phyloP scores from a whole-genome alignment of 495 filamentous ascomycete species.

The Neurospora pannonica region DNA sequence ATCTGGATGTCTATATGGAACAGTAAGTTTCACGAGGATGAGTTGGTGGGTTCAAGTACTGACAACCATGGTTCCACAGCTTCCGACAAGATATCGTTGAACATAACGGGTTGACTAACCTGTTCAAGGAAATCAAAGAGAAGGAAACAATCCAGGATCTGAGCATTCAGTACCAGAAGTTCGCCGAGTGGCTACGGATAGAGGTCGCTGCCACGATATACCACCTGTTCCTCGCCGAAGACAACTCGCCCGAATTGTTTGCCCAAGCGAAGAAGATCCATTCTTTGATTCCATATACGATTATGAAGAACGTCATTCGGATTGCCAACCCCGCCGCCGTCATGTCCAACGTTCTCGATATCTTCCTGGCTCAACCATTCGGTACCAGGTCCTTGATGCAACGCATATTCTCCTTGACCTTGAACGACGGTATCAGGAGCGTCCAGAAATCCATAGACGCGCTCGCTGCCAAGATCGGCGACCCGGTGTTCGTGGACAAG shows the following conservation, averaged over 20 bases:
- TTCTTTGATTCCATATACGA: constrained; percentile 80
- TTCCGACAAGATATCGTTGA: constrained; percentile 52
- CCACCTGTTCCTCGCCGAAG: constrained; percentile 93
- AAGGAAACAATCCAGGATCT: constrained; percentile 81
- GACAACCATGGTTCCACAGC: constrained; percentile 13
- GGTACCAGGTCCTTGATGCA: constrained; percentile 83
- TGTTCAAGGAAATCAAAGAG: constrained; percentile 84
- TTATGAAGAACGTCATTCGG: constrained; percentile 93
- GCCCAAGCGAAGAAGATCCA: constrained; percentile 90
- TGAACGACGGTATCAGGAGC: constrained; percentile 77
- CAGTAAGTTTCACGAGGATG: constrained; percentile 47
- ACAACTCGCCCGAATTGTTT: constrained; percentile 93
- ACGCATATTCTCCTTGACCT: constrained; percentile 81
- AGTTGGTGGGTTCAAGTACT: not conserved
- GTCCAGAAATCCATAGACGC: constrained; percentile 81
- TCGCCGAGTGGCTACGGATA: constrained; percentile 96
- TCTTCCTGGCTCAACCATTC: constrained; percentile 93
- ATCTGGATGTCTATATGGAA: constrained; percentile 97
- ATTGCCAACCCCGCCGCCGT: constrained; percentile 94
- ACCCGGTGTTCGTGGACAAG: constrained; percentile 71
- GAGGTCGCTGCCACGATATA: constrained; percentile 96
- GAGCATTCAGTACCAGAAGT: constrained; percentile 92
- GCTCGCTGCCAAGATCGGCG: constrained; percentile 62
- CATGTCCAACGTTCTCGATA: constrained; percentile 84
- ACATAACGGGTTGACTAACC: constrained; percentile 75